A percentile compares a stretch with the other conserved stretches of the same genome.
These are phyloP conservation scores for Pichia sporocuriosa DNA, from an alignment of 805 yeast genomes.

Conservation along the genomic window DNA sequence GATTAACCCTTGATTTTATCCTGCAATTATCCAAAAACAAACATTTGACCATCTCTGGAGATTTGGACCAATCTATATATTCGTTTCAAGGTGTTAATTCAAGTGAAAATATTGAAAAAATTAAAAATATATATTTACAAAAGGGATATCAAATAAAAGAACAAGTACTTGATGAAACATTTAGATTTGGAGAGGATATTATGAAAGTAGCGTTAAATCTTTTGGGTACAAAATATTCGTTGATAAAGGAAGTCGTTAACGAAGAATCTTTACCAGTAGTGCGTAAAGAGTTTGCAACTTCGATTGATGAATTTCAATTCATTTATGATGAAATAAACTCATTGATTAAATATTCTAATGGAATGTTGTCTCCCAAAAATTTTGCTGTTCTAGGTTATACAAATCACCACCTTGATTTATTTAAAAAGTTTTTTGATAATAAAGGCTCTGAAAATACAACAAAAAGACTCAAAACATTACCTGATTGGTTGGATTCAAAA, in stretches of 20 bases:
- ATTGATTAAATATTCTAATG: conserved; percentile 36
- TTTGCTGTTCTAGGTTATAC: conserved; percentile 48
- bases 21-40: conserved; percentile 31
- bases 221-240: conserved; percentile 14
- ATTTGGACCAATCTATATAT: conserved; percentile 64
- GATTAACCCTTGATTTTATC: conserved; percentile 41
- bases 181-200: conserved; percentile 57
- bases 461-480: conserved; percentile 36
- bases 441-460: conserved; percentile 24
- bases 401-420: conserved; percentile 40
- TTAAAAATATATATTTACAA: conserved; percentile 15
- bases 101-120: conserved; percentile 20
- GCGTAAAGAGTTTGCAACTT: conserved; percentile 23
- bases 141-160: conserved; percentile 17
- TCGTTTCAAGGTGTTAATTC: conserved; percentile 51
- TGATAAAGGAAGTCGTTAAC: conserved; percentile 16
- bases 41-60: conserved; percentile 66
- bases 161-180: conserved; percentile 43
- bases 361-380: conserved; percentile 38
- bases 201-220: conserved; percentile 35
- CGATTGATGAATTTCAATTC: conserved; percentile 36
- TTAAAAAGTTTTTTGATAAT: conserved; percentile 33
- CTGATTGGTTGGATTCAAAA: conserved; percentile 45
- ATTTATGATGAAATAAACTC: conserved; percentile 39
- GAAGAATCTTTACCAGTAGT: conserved; percentile 19